phyloP scores from a whole-genome alignment of 73 alveolate genomes.

The Paramecium pentaurelia region DNA sequence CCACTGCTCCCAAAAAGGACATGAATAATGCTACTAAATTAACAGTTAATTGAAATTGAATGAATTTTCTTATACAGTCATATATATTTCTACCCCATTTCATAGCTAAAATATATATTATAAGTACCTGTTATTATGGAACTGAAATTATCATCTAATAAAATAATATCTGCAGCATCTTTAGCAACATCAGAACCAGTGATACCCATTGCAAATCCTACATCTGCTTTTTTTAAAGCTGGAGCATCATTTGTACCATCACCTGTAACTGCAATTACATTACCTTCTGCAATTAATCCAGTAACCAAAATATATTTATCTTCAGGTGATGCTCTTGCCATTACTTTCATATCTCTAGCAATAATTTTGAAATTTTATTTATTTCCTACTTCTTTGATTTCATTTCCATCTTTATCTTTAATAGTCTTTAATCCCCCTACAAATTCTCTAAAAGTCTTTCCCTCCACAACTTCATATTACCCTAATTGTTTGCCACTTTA shows the following conservation, averaged over 20 bases:
- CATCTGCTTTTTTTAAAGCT: slow-evolving; percentile 77
- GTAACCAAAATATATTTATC: slow-evolving; percentile 85
- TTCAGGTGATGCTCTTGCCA: slow-evolving; percentile 91
- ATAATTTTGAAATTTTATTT: slow-evolving; percentile 69
- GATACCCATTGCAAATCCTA: slow-evolving; percentile 89
- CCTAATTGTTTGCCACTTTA: neutral
- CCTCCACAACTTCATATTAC: slow-evolving; percentile 59
- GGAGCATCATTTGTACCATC: slow-evolving; percentile 89
- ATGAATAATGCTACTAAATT: slow-evolving; percentile 81
- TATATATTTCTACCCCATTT: slow-evolving; percentile 85
- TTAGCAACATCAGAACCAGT: slow-evolving; percentile 81
- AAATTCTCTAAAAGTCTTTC: slow-evolving; percentile 60
- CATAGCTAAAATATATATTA: slow-evolving; percentile 41
- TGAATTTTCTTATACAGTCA: slow-evolving; percentile 77
- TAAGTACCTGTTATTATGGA: slow-evolving; percentile 63
- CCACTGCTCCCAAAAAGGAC: slow-evolving; percentile 80
- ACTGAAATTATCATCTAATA: slow-evolving; percentile 81
- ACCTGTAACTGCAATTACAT: slow-evolving; percentile 94
- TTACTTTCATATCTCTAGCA: slow-evolving; percentile 69
- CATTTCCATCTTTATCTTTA: slow-evolving; percentile 41
- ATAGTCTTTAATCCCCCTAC: slow-evolving; percentile 62
- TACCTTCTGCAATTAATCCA: slow-evolving; percentile 81
- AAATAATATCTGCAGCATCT: slow-evolving; percentile 82
- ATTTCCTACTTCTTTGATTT: slow-evolving; percentile 74
- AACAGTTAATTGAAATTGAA: slow-evolving; percentile 79